phyloP scores from a whole-genome alignment of 768 basidiomycete genomes.

The Paxillus rubicundulus region DNA sequence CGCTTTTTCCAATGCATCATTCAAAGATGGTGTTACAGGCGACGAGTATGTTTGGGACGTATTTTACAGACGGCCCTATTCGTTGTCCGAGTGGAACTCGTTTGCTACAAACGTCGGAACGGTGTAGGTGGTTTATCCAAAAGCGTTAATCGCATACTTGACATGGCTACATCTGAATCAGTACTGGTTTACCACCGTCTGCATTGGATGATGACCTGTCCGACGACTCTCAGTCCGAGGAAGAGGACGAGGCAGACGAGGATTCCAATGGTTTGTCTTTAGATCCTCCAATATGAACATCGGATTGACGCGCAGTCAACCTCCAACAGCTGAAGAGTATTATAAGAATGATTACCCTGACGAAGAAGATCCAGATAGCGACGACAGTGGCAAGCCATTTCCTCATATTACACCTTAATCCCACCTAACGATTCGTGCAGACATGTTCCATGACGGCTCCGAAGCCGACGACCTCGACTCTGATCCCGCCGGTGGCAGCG shows the following conservation, averaged over 20 bases:
- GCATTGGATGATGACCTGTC: slow-evolving; percentile 52
- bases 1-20: neutral
- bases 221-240: slow-evolving; percentile 61
- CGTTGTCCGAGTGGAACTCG: slow-evolving; percentile 58
- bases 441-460: slow-evolving; percentile 56
- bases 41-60: slow-evolving; percentile 84
- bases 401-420: neutral
- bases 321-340: slow-evolving; percentile 65
- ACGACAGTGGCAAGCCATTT: slow-evolving; percentile 36
- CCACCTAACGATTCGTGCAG: slow-evolving; percentile 31
- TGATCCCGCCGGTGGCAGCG: slow-evolving; percentile 29
- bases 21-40: slow-evolving; percentile 1
- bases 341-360: slow-evolving; percentile 87
- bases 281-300: neutral
- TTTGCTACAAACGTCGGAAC: slow-evolving; percentile 58
- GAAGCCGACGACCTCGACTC: slow-evolving; percentile 44
- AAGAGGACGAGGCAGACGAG: slow-evolving; percentile 76
- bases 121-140: slow-evolving; percentile 43
- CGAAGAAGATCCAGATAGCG: slow-evolving; percentile 49
- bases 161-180: slow-evolving; percentile 22
- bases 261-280: slow-evolving; percentile 70
- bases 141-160: neutral
- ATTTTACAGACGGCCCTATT: slow-evolving; percentile 68
- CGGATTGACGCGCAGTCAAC: neutral
- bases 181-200: slow-evolving; percentile 63